Base-by-base conservation (phyloP, 2,329 filamentous ascomycete species). In the Colletotrichum lupini region DNA sequence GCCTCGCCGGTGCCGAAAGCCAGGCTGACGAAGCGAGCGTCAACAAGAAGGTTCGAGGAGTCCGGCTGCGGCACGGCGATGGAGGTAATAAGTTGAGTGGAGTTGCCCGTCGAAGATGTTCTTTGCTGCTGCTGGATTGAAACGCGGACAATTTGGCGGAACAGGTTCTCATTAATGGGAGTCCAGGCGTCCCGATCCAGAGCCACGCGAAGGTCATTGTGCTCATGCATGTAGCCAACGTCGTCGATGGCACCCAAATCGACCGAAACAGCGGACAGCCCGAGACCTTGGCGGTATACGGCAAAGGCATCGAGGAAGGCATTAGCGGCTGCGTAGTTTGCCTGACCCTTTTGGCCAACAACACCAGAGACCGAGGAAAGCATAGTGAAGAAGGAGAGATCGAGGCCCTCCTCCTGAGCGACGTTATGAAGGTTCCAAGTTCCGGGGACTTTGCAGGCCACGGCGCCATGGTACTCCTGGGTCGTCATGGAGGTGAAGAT, bases 361-460 rank as follows among this genome's bases (percentile, higher is more conserved):
- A 81, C 71, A 7, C 77, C 78, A 3, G 78, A 76, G 16, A 80
- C 72, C 19, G 80, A 82, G 6, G 78, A 80, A 28, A 81, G 76
- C 35, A 82, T 67, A 42, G 83, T 77, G 74, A 83, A 85, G 76
- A 83, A 83, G 71, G 83, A 82, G 1, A 82, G 68, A 7, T 60
- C 26, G 11, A 80, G 63, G 30, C 67, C 53, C 14, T 73, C 62
- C 24, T 74, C 67, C 19, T 82, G 76, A 2, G 63, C 67, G 2
- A 77, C 74, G 1, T 79, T 65, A 72, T 86, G 82, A 0, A 86
- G 78, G 66, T 85, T 85, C 79, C 78, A 82, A 71, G 83, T 83
- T 7, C 82, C 83, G 8, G 76, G 52, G 2, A 84, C 77, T 75
- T 86, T 87, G 66, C 78, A 77, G 1, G 69, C 30, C 19, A 82